A percentile compares a stretch with the other conserved stretches of the same genome.
Evolutionary conservation across 106 monocot genomes (phyloP).

Genomic region (Apostasia ramifera): DNA sequence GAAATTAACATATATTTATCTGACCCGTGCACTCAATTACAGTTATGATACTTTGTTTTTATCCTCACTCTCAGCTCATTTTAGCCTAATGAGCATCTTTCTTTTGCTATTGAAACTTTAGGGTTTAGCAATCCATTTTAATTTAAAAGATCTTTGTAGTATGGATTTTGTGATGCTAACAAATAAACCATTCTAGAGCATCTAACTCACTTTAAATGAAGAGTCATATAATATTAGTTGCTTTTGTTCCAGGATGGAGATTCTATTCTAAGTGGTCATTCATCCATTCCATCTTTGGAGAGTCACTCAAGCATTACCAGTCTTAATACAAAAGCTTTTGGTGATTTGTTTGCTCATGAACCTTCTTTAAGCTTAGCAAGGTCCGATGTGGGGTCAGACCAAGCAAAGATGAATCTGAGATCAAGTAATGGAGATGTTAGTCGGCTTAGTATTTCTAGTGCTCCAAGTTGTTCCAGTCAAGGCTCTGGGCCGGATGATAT

Average conservation of each 20-base stretch:
- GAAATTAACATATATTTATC: no score
- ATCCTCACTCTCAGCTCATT: no score
- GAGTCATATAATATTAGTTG: not conserved
- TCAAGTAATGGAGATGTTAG: conserved; percentile 42
- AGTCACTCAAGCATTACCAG: not conserved
- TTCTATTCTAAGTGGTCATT: conserved; percentile 27
- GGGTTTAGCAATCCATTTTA: no score
- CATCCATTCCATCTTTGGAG: conserved; percentile 39
- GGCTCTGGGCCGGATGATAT: conserved; percentile 77
- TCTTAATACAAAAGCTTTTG: conserved; percentile 2
- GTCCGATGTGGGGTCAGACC: conserved; percentile 55
- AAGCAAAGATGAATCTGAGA: conserved; percentile 72
- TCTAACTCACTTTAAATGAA: not conserved
- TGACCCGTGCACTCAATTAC: no score
- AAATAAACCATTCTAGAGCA: not conserved
- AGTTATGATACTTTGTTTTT: no score
- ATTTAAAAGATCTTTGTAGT: no score
- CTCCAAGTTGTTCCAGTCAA: conserved; percentile 67
- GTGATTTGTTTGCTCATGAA: conserved; percentile 5
- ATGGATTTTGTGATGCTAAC: no score
- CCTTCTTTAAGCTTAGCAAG: conserved; percentile 32
- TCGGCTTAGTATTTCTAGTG: conserved; percentile 75
- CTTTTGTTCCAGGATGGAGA: conserved; percentile 37
- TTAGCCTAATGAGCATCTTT: no score
- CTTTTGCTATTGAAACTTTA: no score